Evolutionary conservation across 441 rosid species (phyloP).

Genomic region (Pelargonium myrrhifolium): DNA sequence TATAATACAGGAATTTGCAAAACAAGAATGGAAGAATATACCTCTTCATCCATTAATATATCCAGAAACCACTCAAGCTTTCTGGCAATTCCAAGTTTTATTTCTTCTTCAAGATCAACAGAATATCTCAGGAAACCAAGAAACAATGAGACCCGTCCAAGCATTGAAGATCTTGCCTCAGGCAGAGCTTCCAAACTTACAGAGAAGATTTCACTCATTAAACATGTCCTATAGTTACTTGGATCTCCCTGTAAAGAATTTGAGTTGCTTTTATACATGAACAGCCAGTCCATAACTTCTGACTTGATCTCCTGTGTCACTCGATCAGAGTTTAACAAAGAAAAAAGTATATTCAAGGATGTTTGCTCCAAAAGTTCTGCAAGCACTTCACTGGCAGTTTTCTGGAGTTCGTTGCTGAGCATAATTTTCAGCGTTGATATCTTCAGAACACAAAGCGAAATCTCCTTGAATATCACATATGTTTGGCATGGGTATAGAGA

Average conservation of each 20-base stretch:
- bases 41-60: constrained; percentile 42
- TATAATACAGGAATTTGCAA: constrained; percentile 50
- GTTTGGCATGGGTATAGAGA: constrained; percentile 62
- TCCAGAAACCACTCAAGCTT: constrained; percentile 70
- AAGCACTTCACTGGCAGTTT: constrained; percentile 55
- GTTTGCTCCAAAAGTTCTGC: constrained; percentile 73
- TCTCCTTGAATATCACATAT: constrained; percentile 44
- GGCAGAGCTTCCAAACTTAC: constrained; percentile 32
- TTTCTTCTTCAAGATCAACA: constrained; percentile 40
- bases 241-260: constrained; percentile 24
- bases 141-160: constrained; percentile 51
- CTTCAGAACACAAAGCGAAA: constrained; percentile 40
- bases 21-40: constrained; percentile 55
- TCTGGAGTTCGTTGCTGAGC: constrained; percentile 41
- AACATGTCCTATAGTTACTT: constrained; percentile 21
- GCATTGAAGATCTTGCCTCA: constrained; percentile 28
- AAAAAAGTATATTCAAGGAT: constrained; percentile 45
- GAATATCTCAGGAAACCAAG: constrained; percentile 52
- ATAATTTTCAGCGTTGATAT: constrained; percentile 50
- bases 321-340: constrained; percentile 53
- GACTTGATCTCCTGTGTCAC: constrained; percentile 43
- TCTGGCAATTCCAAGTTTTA: constrained; percentile 34
- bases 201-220: constrained; percentile 44
- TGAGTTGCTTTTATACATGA: constrained; percentile 30
- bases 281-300: constrained; percentile 56